Evolutionary conservation across 495 filamentous ascomycete species (phyloP), one percentile per base, ranked within the genome.

Genomic region (Trichoderma gamsii): DNA sequence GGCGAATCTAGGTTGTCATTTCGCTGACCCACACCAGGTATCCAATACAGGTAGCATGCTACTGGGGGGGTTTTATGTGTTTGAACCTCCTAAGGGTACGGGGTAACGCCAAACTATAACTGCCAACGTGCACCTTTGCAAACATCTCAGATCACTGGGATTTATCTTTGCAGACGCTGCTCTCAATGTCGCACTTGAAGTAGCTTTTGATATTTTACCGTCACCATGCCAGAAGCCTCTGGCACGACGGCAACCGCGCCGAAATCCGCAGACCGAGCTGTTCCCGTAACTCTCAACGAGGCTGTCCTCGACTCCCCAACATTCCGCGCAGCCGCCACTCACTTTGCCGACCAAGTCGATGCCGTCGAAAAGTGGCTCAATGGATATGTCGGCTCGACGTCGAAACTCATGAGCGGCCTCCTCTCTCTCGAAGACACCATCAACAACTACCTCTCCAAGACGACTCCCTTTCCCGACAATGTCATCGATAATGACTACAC

Each of bases 401-500:
- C 88, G 16, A 94, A 90, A 79, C 82, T 99, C 23, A 83, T 85
- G 16, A 82, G 89, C 70, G 95, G 97, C 72, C 76, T 93, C 63
- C 81, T 83, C 21, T 81, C 84, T 27, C 81, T 94, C 71, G 92
- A 95, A 71, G 82, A 84, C 64, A 78, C 80, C 8, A 85, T 98
- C 68, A 89, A 87, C 73, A 82, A 78, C 61, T 97, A 97, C 74
- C 81, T 97, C 12, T 77, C 84, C 41, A 88, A 88, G 67, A 84
- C 88, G 46, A 83, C 85, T 11, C 91, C 90, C 29, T 83, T 87
- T 69, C 79, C 86, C 67, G 91, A 93, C 77, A 89, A 88, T 52
- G 85, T 92, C 29, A 81, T 98, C 73, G 96, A 98, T 73, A 92
- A 97, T 81, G 95, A 98, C 77, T 97, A 97, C 77, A 97, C 93